A percentile compares a stretch with the other conserved stretches of the same genome.
These are phyloP conservation scores for Amanita muscaria DNA, from an alignment of 768 basidiomycete species.

Conservation along the genomic window DNA sequence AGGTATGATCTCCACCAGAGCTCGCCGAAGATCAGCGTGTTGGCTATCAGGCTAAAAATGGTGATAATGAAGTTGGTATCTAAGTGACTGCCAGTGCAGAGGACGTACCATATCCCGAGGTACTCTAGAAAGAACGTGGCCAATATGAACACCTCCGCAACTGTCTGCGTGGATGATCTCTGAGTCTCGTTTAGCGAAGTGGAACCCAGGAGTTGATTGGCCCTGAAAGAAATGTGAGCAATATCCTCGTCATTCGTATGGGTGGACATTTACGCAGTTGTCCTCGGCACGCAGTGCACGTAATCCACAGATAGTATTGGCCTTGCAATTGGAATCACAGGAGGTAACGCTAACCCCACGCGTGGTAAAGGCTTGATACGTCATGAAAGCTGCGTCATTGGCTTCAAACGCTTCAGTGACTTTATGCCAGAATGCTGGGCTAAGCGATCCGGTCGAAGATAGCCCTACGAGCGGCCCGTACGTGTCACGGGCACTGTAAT, in stretches of 20 bases:
- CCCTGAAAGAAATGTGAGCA: slow-evolving; percentile 9
- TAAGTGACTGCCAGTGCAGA: no score
- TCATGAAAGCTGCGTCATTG: slow-evolving; percentile 36
- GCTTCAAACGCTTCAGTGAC: slow-evolving; percentile 44
- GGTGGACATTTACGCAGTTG: slow-evolving; percentile 27
- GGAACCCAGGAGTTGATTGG: slow-evolving; percentile 16
- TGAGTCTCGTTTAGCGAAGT: slow-evolving; percentile 15
- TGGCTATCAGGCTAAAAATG: background rate
- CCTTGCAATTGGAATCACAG: slow-evolving; percentile 32
- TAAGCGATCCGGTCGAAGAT: slow-evolving; percentile 29
- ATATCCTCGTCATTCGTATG: background rate
- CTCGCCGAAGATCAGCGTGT: background rate
- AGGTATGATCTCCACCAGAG: background rate
- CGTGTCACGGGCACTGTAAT: slow-evolving; percentile 46
- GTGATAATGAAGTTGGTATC: background rate
- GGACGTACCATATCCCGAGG: slow-evolving; percentile 4
- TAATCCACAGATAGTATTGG: slow-evolving; percentile 33
- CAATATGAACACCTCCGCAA: slow-evolving; percentile 24
- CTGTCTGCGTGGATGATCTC: slow-evolving; percentile 15
- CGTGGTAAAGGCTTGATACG: slow-evolving; percentile 37
- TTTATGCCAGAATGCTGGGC: slow-evolving; percentile 51
- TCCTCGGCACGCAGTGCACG: slow-evolving; percentile 33
- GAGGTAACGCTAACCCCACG: slow-evolving; percentile 27
- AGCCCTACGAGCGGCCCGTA: slow-evolving; percentile 41
- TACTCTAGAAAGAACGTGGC: slow-evolving; percentile 19